Conservation (phyloP, 345 rosid genomes). For the Populus alba region DNA sequence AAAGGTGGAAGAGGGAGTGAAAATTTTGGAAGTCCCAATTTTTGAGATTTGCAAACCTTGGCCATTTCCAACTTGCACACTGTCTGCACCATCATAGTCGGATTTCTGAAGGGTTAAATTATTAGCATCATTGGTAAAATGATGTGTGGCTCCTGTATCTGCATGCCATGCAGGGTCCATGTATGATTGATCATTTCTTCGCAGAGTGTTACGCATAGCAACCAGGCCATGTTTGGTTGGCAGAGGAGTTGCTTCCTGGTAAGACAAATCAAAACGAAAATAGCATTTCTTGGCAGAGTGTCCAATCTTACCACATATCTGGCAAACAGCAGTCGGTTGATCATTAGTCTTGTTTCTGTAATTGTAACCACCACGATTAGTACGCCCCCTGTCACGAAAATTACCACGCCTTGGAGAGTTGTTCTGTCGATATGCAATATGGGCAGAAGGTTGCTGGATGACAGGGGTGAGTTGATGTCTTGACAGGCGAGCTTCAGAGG, state of each 20-base stretch:
- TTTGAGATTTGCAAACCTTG: neutral
- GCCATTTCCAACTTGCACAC: neutral
- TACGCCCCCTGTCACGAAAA: neutral
- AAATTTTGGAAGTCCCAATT: rapidly evolving
- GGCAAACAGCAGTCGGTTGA: neutral
- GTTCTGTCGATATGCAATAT: neutral
- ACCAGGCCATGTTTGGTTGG: neutral
- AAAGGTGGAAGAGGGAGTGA: neutral
- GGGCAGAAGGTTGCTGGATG: neutral
- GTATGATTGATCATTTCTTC: too few species aligned
- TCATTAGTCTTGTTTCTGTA: too few species aligned
- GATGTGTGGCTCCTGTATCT: neutral
- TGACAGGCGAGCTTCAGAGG: neutral
- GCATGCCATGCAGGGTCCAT: rapidly evolving
- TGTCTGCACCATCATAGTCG: neutral
- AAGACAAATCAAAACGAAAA: neutral
- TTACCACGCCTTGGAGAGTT: neutral
- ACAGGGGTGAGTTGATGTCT: neutral
- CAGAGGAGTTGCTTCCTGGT: neutral
- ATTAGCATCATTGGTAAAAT: neutral
- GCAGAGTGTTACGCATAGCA: too few species aligned
- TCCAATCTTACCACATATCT: too few species aligned
- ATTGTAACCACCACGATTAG: neutral
- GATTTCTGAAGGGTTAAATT: too few species aligned
- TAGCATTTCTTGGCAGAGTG: neutral